These are phyloP conservation scores for Elsinoe perseae DNA, from an alignment of 2,329 filamentous ascomycete genomes.

Conservation along the genomic window DNA sequence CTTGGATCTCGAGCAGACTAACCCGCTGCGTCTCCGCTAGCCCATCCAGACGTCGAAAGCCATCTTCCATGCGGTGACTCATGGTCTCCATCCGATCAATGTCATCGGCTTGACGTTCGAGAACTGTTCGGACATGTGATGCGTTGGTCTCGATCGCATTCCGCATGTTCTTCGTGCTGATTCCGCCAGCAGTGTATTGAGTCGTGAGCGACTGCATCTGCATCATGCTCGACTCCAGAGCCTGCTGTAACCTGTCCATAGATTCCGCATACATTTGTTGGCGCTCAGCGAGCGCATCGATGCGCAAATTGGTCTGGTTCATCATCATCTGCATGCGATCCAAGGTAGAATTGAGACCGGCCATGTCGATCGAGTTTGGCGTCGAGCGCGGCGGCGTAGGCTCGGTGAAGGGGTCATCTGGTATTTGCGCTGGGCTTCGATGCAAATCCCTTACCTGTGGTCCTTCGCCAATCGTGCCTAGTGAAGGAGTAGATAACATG, in stretches of 20 bases:
- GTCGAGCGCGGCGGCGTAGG: constrained; percentile 7
- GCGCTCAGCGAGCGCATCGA: constrained; percentile 5
- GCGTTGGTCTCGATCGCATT: constrained; percentile 14
- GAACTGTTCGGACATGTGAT: constrained; percentile 7
- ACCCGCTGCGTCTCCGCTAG: constrained; percentile 10
- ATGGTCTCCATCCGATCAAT: background rate
- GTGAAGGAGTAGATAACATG: constrained; percentile 17
- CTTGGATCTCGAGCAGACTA: constrained; percentile 16
- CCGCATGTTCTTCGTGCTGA: constrained; percentile 15
- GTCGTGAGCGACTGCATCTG: constrained; percentile 12
- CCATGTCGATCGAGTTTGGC: constrained; percentile 11
- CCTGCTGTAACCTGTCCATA: constrained; percentile 7
- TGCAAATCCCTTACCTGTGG: background rate
- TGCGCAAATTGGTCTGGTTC: constrained; percentile 11
- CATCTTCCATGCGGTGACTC: background rate
- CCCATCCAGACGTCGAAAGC: background rate
- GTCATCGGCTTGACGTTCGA: constrained; percentile 12
- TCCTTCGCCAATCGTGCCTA: constrained; percentile 16
- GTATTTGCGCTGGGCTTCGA: background rate
- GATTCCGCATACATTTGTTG: constrained; percentile 14
- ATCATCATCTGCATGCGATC: constrained; percentile 17
- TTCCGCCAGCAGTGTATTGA: constrained; percentile 7
- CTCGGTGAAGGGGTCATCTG: constrained; percentile 19
- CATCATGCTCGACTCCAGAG: constrained; percentile 6
- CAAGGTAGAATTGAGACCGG: constrained; percentile 15